Percentiles rank a stretch among this genome's conserved stretches.
Conservation (phyloP, 2,329 filamentous ascomycete genomes). For the Trichoderma harzianum region DNA sequence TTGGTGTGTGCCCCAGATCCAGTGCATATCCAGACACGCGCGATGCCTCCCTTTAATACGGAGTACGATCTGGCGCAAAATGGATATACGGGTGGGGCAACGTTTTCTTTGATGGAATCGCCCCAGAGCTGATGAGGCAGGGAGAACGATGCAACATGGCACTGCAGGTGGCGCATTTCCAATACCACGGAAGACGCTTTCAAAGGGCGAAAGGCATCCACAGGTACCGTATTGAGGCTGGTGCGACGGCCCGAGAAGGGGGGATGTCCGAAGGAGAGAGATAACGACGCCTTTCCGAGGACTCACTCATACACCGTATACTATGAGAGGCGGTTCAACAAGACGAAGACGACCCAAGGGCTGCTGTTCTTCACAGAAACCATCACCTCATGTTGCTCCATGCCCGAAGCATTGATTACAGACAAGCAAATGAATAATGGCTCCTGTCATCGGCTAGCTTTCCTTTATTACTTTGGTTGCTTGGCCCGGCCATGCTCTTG, state of each 20-base stretch:
- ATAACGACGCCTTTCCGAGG: neutral
- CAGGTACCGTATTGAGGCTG: neutral
- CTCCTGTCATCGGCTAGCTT: slow-evolving; percentile 7
- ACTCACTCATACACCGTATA: neutral
- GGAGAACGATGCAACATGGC: neutral
- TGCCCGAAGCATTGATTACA: neutral
- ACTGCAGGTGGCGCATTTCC: slow-evolving; percentile 4
- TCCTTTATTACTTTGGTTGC: neutral
- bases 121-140: neutral
- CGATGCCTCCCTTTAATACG: neutral
- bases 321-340: neutral
- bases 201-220: neutral
- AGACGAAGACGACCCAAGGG: neutral
- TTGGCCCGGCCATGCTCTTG: neutral
- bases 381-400: neutral
- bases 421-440: neutral
- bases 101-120: neutral
- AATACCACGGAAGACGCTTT: neutral
- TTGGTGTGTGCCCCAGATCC: neutral
- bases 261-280: neutral
- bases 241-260: neutral
- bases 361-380: neutral
- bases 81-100: neutral
- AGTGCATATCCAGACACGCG: neutral
- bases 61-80: neutral